Base-by-base conservation (phyloP, 164 flowering plant species). In the Vitis labrusca region DNA sequence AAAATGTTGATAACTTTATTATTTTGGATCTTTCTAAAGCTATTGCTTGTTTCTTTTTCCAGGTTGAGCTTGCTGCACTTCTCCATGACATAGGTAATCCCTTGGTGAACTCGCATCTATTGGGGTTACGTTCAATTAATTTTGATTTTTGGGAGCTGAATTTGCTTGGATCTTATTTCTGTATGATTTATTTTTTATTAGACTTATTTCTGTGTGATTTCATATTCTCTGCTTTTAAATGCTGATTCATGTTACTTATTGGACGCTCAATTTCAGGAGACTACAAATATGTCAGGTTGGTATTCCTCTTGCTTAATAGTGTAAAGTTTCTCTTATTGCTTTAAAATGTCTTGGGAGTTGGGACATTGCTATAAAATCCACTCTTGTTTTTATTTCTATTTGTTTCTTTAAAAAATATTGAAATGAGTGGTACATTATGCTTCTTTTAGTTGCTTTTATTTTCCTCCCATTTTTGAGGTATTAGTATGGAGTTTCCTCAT, bases 41-140 rank as follows among this genome's bases (percentile, higher is more conserved):
- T 69, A 2, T 65, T 52, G 44, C 8, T 66, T 69, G 15, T 58
- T 53, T 65, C 58, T 54, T 9, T 65, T 79, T 65, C 73, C 82
- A 91, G 97, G 90, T 93, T 12, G 98, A 91, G 83, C 91, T 92
- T 71, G 91, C 97, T 71, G 98, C 98, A 48, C 97, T 92, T 81
- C 86, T 92, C 53, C 97, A 94, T 78, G 98, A 94, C 69, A 86
- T 94, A 74, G 94, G 97, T 91, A 49, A 19, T 50, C 29, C n/a
- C 27, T 69, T 23, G 27, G 27, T 23, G 27, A 23, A 23, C 27
- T 23, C 27, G 2, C 27, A 23, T 23, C 27, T 23, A 23, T 23
- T 23, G 27, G 27, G 27, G 27, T 23, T 23, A 23, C 27, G 0
- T 23, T 23, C 27, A 23, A 23, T 23, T 23, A 23, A 23, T 23